These are phyloP conservation scores for Thermomyces lanuginosus DNA, from an alignment of 2,329 filamentous ascomycete species.

Conservation along the genomic window DNA sequence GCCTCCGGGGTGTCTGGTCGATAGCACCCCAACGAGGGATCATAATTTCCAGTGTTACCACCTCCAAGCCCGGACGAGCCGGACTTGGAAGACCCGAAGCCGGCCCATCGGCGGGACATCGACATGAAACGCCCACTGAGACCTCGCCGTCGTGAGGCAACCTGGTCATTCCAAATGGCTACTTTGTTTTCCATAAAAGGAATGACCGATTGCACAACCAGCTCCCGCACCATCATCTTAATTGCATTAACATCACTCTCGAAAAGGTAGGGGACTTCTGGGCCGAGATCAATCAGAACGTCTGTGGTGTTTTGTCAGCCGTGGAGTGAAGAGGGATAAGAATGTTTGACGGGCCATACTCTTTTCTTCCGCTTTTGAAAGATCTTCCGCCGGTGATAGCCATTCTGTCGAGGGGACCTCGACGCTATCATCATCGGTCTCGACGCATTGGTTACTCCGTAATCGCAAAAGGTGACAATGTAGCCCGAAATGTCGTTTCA, in stretches of 20 bases:
- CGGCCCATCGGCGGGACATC: constrained; percentile 75
- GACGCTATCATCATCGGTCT: constrained; percentile 82
- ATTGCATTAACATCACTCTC: constrained; percentile 84
- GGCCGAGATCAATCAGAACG: constrained; percentile 43
- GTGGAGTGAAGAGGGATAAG: background rate
- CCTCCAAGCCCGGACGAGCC: constrained; percentile 33
- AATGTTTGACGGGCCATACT: constrained; percentile 22
- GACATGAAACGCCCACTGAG: constrained; percentile 89
- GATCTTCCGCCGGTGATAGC: constrained; percentile 74
- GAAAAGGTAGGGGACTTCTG: constrained; percentile 64
- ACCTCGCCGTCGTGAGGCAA: constrained; percentile 75
- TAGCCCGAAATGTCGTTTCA: constrained; percentile 95
- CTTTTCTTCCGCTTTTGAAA: constrained; percentile 53
- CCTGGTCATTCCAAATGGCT: constrained; percentile 90
- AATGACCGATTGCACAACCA: constrained; percentile 86
- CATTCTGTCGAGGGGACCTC: constrained; percentile 70
- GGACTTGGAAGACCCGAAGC: constrained; percentile 55
- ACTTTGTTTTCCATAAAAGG: constrained; percentile 92
- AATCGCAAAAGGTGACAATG: constrained; percentile 86
- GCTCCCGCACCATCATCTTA: constrained; percentile 76
- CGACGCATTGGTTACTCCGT: constrained; percentile 66
- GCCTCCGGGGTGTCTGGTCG: constrained; percentile 71
- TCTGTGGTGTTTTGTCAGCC: constrained; percentile 15
- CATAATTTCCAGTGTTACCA: constrained; percentile 48
- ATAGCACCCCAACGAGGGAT: constrained; percentile 63